phyloP scores from a whole-genome alignment of 768 basidiomycete species.

The Auricularia sp. region DNA sequence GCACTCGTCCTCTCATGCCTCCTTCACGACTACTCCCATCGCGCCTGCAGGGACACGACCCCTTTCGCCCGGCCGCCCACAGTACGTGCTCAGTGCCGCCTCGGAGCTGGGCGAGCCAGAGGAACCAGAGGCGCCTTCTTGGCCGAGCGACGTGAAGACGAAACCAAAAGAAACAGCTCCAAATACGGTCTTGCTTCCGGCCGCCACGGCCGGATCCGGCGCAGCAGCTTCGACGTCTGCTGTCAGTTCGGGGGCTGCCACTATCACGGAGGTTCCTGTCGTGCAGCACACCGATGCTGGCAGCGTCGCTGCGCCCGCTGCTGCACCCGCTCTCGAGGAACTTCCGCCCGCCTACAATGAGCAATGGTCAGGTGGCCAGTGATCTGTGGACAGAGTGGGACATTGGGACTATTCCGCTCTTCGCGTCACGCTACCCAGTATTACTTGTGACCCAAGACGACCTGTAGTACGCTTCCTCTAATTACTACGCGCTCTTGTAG shows the following conservation, averaged over 20 bases:
- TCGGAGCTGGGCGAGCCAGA: background rate
- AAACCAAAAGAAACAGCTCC: background rate
- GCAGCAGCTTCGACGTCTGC: background rate
- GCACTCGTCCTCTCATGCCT: background rate
- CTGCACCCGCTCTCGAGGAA: background rate
- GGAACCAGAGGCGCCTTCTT: background rate
- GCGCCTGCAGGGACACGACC: background rate
- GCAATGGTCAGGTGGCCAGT: background rate
- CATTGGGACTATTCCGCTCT: background rate
- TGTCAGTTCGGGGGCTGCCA: background rate
- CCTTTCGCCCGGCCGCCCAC: background rate
- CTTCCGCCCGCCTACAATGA: background rate
- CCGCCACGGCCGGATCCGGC: background rate
- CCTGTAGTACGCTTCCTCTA: too few relatives aligned
- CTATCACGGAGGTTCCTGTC: background rate
- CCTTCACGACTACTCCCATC: background rate
- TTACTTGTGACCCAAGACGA: too few relatives aligned
- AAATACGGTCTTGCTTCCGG: too few relatives aligned
- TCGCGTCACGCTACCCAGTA: too few relatives aligned
- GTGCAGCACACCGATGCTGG: background rate
- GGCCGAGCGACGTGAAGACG: background rate
- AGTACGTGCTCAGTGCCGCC: background rate
- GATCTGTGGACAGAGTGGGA: background rate
- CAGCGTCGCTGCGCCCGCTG: background rate
- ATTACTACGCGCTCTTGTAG: too few relatives aligned